Base-by-base conservation (phyloP, 257 asterid species). In the Ballota nigra region DNA sequence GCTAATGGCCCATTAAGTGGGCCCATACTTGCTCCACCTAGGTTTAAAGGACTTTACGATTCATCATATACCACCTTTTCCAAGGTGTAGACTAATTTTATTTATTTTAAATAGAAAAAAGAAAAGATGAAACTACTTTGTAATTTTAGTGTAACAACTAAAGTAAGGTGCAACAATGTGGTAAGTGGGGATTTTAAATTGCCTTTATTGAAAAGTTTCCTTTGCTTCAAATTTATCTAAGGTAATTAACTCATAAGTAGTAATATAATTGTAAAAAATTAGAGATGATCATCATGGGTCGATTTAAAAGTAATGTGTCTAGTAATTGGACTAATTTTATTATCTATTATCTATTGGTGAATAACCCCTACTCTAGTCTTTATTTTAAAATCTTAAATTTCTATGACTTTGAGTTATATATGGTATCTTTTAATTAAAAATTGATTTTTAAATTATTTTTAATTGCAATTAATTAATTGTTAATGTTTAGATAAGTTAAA, bases 41-140 rank as follows among this genome's bases (percentile, higher is more conserved):
- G 73, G 66, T 75, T 61, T 69, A 8, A 12, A 29, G 22, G n/a
- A 53, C 72, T 71, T 68, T 72, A 63, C 76, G 68, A 38, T 72
- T 68, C 86, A 82, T 75, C 60, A 71, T 78, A 78, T 79, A 71
- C 78, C 75, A 82, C 77, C 66, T 71, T 72, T 74, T 33, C 68
- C 78, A 41, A 66, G 12, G 74, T 45, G 61, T 62, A 49, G 66
- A 24, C 12, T 49, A 6, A 11, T 41, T 41, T 11, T 41, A 8
- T 8, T 33, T 5, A 33, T n/a, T n/a, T n/a, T 8, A 36, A 2
- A 36, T 0, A 36, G 5, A 23, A 22, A 63, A 24, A 36, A 8
- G 10, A 61, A 19, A 65, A 65, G 33, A 63, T 71, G 56, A 59
- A 57, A 53, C 15, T 28, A n/a, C 49, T 26, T 9, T 60, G 60